Conservation (phyloP, 768 basidiomycete genomes). For the Suillus subalutaceus region DNA sequence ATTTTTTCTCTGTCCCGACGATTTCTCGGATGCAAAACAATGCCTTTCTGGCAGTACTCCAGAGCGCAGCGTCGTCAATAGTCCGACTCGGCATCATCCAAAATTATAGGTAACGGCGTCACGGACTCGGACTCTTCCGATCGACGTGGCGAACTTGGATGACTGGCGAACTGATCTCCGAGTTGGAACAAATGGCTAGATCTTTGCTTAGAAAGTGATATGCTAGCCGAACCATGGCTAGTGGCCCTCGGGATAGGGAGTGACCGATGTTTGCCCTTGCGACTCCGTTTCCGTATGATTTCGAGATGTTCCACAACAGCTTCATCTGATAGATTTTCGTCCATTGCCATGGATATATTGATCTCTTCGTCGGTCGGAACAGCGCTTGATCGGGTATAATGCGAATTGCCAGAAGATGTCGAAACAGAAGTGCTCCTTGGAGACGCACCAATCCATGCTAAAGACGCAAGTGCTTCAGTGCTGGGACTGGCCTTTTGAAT, state of each 20-base stretch:
- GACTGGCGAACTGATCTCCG: neutral
- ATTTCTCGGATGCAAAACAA: slow-evolving; percentile 52
- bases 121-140: neutral
- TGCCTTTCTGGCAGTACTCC: slow-evolving; percentile 42
- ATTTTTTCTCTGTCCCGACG: slow-evolving; percentile 48
- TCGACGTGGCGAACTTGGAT: too few species aligned
- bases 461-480: slow-evolving; percentile 35
- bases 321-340: slow-evolving; percentile 53
- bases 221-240: neutral
- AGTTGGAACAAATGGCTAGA: neutral
- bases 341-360: slow-evolving; percentile 49
- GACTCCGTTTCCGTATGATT: slow-evolving; percentile 37
- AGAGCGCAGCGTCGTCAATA: slow-evolving; percentile 31
- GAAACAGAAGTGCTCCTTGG: slow-evolving; percentile 8
- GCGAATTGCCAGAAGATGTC: slow-evolving; percentile 1
- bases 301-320: slow-evolving; percentile 51
- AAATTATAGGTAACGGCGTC: slow-evolving; percentile 5
- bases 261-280: neutral
- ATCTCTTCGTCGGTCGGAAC: slow-evolving; percentile 38
- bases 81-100: slow-evolving; percentile 14
- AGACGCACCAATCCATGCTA: slow-evolving; percentile 33
- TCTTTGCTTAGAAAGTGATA: neutral
- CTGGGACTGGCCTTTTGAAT: slow-evolving; percentile 16
- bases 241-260: neutral
- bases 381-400: slow-evolving; percentile 7